These are phyloP conservation scores for Talaromyces sp. DNA, from an alignment of 2,329 filamentous ascomycete species.

Conservation along the genomic window DNA sequence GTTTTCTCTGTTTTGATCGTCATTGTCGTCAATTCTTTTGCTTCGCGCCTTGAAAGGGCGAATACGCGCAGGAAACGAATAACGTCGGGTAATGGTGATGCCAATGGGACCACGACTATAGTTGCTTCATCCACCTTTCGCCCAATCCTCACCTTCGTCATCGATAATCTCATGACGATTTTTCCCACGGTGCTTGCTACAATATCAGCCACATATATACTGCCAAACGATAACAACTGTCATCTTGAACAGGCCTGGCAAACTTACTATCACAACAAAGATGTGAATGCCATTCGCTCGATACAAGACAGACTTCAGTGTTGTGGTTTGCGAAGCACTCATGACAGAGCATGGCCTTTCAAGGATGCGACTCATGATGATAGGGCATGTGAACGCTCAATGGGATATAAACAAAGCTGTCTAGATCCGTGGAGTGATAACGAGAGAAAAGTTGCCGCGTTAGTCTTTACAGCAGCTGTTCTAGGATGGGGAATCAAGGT, in stretches of 20 bases:
- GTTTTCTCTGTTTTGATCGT: neutral
- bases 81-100: neutral
- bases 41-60: slow-evolving; percentile 3
- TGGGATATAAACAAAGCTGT: slow-evolving; percentile 28
- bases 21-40: slow-evolving; percentile 11
- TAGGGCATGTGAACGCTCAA: slow-evolving; percentile 26
- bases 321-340: slow-evolving; percentile 32
- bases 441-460: slow-evolving; percentile 23
- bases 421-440: slow-evolving; percentile 24
- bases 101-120: neutral
- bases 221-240: slow-evolving; percentile 22
- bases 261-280: slow-evolving; percentile 24
- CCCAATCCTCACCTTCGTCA: neutral
- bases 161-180: slow-evolving; percentile 15
- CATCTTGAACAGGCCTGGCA: slow-evolving; percentile 29
- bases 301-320: slow-evolving; percentile 31
- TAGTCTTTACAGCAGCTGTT: slow-evolving; percentile 24
- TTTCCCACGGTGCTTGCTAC: slow-evolving; percentile 25
- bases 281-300: slow-evolving; percentile 25
- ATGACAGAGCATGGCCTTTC: slow-evolving; percentile 36
- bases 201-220: slow-evolving; percentile 25
- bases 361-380: slow-evolving; percentile 27
- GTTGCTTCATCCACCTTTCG: neutral
- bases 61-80: neutral
- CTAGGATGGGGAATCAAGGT: slow-evolving; percentile 20